Evolutionary conservation across 2,329 filamentous ascomycete species (phyloP).

Genomic region (Colletotrichum eremochloae): DNA sequence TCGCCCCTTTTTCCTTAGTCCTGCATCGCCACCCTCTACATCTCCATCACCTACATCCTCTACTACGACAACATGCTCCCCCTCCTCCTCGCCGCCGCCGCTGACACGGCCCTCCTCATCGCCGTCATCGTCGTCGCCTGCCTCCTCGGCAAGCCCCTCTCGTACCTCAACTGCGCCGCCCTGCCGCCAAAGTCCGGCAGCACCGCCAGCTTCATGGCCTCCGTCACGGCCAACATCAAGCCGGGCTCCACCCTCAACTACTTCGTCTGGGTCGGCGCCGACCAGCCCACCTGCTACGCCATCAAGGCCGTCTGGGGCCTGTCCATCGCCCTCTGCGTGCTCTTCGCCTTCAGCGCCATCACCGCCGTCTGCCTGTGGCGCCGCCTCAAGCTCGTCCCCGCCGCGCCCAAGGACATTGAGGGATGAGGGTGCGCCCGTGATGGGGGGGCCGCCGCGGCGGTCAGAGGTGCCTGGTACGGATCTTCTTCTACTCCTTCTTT

Average conservation of each 20-base stretch:
- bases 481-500: slow-evolving; percentile 9
- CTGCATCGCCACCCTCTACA: slow-evolving; percentile 83
- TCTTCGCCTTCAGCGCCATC: slow-evolving; percentile 75
- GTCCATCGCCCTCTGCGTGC: slow-evolving; percentile 80
- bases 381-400: slow-evolving; percentile 61
- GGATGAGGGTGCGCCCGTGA: slow-evolving; percentile 63
- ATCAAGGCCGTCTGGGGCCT: slow-evolving; percentile 91
- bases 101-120: slow-evolving; percentile 79
- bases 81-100: slow-evolving; percentile 74
- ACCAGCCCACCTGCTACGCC: slow-evolving; percentile 79
- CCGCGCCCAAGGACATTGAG: slow-evolving; percentile 61
- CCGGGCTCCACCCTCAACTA: slow-evolving; percentile 53
- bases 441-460: slow-evolving; percentile 47
- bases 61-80: slow-evolving; percentile 83
- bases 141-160: slow-evolving; percentile 83
- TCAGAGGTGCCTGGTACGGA: not conserved
- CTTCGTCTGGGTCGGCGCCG: slow-evolving; percentile 64
- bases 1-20: slow-evolving; percentile 65
- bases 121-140: slow-evolving; percentile 83
- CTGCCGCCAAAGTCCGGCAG: slow-evolving; percentile 60
- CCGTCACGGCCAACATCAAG: slow-evolving; percentile 58
- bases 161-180: slow-evolving; percentile 78
- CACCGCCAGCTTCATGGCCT: slow-evolving; percentile 60
- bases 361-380: slow-evolving; percentile 73
- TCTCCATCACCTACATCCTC: slow-evolving; percentile 83